Percentiles rank a stretch among this genome's conserved stretches.
These are phyloP conservation scores for Zizania palustris DNA, from an alignment of 202 grass and related monocot genomes.

Conservation along the genomic window DNA sequence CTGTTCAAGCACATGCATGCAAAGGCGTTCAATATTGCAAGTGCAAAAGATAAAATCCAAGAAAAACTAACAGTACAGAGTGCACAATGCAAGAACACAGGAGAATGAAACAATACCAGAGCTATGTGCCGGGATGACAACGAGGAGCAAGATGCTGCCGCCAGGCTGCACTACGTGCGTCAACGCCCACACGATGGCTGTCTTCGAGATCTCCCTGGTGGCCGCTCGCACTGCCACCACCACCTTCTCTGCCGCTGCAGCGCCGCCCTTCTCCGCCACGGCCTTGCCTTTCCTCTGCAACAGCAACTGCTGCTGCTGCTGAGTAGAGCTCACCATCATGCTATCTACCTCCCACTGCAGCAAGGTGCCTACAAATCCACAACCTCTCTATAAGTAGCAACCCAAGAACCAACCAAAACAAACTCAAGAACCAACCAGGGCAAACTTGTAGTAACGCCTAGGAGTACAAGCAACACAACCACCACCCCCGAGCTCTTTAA, in stretches of 20 bases:
- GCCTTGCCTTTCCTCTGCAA: slow-evolving; percentile 37
- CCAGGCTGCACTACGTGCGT: slow-evolving; percentile 85
- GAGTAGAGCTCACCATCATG: slow-evolving; percentile 51
- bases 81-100: slow-evolving; percentile 7
- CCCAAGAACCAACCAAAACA: no score
- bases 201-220: slow-evolving; percentile 69
- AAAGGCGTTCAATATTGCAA: neutral
- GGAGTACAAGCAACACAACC: slow-evolving; percentile 55
- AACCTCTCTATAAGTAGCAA: slow-evolving; percentile 24
- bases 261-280: slow-evolving; percentile 25
- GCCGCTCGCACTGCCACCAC: slow-evolving; percentile 75
- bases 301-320: slow-evolving; percentile 56
- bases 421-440: slow-evolving; percentile 11
- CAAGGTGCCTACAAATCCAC: slow-evolving; percentile 53
- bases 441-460: slow-evolving; percentile 34
- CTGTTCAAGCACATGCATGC: neutral
- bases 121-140: slow-evolving; percentile 58
- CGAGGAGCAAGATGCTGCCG: slow-evolving; percentile 74
- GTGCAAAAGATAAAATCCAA: slow-evolving; percentile 2
- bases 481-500: slow-evolving; percentile 53
- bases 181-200: slow-evolving; percentile 82
- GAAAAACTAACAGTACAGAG: slow-evolving; percentile 4
- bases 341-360: slow-evolving; percentile 2
- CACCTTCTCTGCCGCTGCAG: slow-evolving; percentile 44
- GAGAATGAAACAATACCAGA: slow-evolving; percentile 56